A percentile compares a stretch with the other conserved stretches of the same genome.
These are phyloP conservation scores for Ampelocalamus luodianensis DNA, from an alignment of 176 grass and related monocot genomes.

Conservation along the genomic window DNA sequence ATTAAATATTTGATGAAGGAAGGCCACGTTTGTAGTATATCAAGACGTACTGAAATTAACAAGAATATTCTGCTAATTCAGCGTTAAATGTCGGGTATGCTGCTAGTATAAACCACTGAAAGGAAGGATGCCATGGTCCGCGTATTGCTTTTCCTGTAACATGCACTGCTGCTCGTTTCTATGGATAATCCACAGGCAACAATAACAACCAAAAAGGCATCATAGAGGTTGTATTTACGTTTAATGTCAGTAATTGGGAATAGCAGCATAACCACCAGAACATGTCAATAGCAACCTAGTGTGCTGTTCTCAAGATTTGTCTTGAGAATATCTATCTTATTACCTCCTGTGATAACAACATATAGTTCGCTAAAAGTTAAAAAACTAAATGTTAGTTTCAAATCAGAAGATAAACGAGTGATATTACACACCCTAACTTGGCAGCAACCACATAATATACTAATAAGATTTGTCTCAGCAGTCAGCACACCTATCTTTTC, in stretches of 20 bases:
- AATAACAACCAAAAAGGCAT: neutral
- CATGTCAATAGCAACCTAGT: neutral
- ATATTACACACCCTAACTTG: neutral
- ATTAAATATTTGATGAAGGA: neutral
- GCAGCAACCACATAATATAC: neutral
- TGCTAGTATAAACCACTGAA: neutral
- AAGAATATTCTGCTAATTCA: constrained; percentile 17
- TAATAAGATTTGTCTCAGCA: neutral
- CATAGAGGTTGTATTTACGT: neutral
- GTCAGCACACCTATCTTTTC: constrained; percentile 21
- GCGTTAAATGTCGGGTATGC: neutral
- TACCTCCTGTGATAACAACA: constrained; percentile 12
- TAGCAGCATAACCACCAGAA: neutral
- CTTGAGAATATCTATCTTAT: neutral
- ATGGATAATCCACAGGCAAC: neutral
- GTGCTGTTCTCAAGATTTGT: neutral
- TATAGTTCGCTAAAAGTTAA: neutral
- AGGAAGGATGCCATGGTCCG: neutral
- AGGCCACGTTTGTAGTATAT: neutral
- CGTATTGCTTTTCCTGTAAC: neutral
- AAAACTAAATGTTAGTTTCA: neutral
- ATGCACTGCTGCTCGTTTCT: neutral
- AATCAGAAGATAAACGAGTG: neutral
- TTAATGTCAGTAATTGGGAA: neutral
- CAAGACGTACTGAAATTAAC: neutral